Evolutionary conservation across 2,329 filamentous ascomycete genomes (phyloP).

Genomic region (Bretziella fagacearum): DNA sequence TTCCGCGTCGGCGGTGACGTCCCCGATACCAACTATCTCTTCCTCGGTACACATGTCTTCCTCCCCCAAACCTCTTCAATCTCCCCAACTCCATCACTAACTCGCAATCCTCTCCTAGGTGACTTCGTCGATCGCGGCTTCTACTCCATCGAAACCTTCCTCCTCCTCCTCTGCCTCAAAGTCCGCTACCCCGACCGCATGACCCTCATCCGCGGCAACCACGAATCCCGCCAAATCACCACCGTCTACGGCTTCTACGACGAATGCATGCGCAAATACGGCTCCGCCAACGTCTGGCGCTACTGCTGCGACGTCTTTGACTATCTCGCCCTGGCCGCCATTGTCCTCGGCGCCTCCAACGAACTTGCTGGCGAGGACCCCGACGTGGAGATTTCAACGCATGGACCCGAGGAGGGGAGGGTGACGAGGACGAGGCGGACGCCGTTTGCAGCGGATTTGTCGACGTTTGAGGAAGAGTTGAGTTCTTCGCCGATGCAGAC

Average conservation of each 20-base stretch:
- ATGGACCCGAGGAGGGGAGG: constrained; percentile 66
- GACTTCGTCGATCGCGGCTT: constrained; percentile 97
- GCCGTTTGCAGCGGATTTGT: neutral
- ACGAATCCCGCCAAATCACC: constrained; percentile 92
- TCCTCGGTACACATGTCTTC: constrained; percentile 74
- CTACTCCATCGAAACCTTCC: constrained; percentile 93
- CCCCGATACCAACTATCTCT: constrained; percentile 89
- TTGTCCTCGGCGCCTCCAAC: constrained; percentile 75
- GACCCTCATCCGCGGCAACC: constrained; percentile 86
- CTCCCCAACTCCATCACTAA: too few relatives aligned
- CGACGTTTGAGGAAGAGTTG: neutral
- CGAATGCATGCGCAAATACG: constrained; percentile 89
- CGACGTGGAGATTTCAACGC: constrained; percentile 82
- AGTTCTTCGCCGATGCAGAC: constrained; percentile 5
- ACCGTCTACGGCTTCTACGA: constrained; percentile 98
- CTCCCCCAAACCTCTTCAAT: constrained; percentile 3
- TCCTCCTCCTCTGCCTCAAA: constrained; percentile 88
- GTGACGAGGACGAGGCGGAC: constrained; percentile 3
- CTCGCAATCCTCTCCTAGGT: constrained; percentile 32
- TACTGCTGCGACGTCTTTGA: constrained; percentile 98
- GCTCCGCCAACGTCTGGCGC: constrained; percentile 89
- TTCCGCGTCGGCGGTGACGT: constrained; percentile 88
- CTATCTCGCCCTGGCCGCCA: constrained; percentile 78
- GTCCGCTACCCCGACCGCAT: constrained; percentile 95
- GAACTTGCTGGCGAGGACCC: constrained; percentile 41